Base-by-base conservation (phyloP, 2,329 filamentous ascomycete genomes). In the Emericellopsis cladophorae region DNA sequence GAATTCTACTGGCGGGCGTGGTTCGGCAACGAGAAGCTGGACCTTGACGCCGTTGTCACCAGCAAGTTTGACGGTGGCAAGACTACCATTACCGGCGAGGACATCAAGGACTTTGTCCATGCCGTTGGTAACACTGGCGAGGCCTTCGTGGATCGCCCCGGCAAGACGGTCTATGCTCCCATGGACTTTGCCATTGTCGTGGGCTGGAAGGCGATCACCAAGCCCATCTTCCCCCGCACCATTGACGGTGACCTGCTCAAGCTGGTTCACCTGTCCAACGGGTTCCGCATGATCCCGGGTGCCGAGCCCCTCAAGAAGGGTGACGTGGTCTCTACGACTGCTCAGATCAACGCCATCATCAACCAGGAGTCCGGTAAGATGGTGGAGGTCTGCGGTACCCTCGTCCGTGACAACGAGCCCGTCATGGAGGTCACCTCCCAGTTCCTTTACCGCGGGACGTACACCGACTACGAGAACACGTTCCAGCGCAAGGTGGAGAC, bases 181-280 rank as follows among this genome's bases (percentile, higher is more conserved):
- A 98, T 98, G 92, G 92, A 98, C 63, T 98, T 95, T 54, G 89
- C 89, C 49, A 95, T 95, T 49, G 89, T 95, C n/a, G 84, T 93
- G 39, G 89, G 89, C 46, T 95, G 89, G 89, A 96, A 98, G 68
- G 92, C 92, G 35, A 98, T 98, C 55, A 98, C 89, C 10, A 96
- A 96, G 74, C 92, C 92, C 12, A 98, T 98, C 62, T 98, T 98
- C 74, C 92, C 92, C 48, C 81, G 88, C 51, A 86, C 80, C 46
- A 96, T 98, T 53, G 92, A 98, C 52, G 92, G 93, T 49, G 92
- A 98, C 57, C 70, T 98, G 41, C 74, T 98, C 46, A 95, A 94
- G 67, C 79, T 98, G 41, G 90, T 98, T 11, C 92, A 98, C 65
- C 67, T 98, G 46, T 96, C 92, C 38, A 98, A 98, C 61, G 82